Evolutionary conservation across 78 protist genomes (phyloP), one percentile per base, ranked within the genome.

Genomic region (Monocercomonoides exilis): DNA sequence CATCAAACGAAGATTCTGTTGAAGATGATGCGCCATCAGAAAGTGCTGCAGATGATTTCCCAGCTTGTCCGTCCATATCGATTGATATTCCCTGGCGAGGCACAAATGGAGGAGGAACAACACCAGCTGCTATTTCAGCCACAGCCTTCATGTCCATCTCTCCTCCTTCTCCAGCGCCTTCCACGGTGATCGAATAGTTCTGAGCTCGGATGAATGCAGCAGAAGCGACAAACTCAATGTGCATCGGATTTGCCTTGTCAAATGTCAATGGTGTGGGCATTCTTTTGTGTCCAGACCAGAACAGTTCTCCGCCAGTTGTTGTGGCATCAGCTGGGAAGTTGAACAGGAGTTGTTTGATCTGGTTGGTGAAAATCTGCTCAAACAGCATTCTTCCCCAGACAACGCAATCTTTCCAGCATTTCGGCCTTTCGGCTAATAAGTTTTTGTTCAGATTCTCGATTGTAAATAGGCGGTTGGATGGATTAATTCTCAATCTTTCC

Each of bases 311-410:
- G 21, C 77, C 80, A 0, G 91, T 4, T 35, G 94, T 94, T 1
- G 85, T n/a, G 94, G 88, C 88, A 91, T 98, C 99, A 35, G 89
- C 87, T 35, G 99, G 99, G 96, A 96, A 96, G 89, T 93, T 94
- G 93, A 33, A 90, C 81, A 97, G 92, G 84, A 98, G 94, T 87
- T 95, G 97, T 45, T 41, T 42, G 80, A 96, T 95, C 41, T 63
- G n/a, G 89, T 94, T 89, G 90, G 2, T n/a, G 86, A 92, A 98
- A 79, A 41, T 42, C 43, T 92, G 94, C 87, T 98, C 96, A 87
- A 98, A 98, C 44, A 89, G 32, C 2, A 85, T 81, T 41, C 99
- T 92, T 33, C 98, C 99, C 98, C 99, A 96, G 43, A 1, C 85
- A 32, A 97, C 88, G 85, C 99, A 96, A 90, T 98, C 96, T 34